Percentiles rank a stretch among this genome's conserved stretches.
These are phyloP conservation scores for Trametes meyenii DNA, from an alignment of 768 basidiomycete genomes.

Conservation along the genomic window DNA sequence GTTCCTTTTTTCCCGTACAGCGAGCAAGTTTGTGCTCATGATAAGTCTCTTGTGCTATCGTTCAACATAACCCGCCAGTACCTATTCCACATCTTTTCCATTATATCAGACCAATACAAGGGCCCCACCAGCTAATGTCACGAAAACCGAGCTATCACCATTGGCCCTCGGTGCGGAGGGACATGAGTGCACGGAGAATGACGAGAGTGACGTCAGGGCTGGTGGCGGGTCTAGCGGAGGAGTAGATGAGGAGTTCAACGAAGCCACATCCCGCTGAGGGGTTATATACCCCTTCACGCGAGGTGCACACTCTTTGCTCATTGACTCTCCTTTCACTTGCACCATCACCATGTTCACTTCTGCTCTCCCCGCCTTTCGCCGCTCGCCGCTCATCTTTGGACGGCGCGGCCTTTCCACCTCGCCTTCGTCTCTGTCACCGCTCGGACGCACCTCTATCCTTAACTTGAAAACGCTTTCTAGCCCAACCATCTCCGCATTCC, in stretches of 20 bases:
- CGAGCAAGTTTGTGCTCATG: too few species aligned
- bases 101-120: too few species aligned
- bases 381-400: constrained; percentile 20
- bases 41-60: too few species aligned
- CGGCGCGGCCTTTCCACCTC: constrained; percentile 21
- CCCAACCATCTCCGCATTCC: not conserved
- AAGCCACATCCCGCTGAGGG: not conserved
- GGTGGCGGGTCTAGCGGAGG: constrained; percentile 6
- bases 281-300: constrained; percentile 1
- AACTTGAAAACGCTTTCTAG: constrained; percentile 1
- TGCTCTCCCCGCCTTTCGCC: constrained; percentile 20
- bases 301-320: not conserved
- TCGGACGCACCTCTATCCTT: constrained; percentile 16
- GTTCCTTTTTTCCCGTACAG: constrained; percentile 6
- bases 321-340: not conserved
- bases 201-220: constrained; percentile 22
- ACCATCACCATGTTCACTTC: constrained; percentile 20
- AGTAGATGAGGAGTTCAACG: constrained; percentile 2
- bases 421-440: not conserved
- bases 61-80: too few species aligned
- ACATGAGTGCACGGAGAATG: constrained; percentile 6
- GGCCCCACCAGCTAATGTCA: too few species aligned
- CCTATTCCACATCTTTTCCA: too few species aligned
- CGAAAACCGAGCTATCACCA: not conserved
- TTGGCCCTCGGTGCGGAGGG: not conserved